Conservation (phyloP, 2,329 filamentous ascomycete species). For the Aspergillus viridinutans region DNA sequence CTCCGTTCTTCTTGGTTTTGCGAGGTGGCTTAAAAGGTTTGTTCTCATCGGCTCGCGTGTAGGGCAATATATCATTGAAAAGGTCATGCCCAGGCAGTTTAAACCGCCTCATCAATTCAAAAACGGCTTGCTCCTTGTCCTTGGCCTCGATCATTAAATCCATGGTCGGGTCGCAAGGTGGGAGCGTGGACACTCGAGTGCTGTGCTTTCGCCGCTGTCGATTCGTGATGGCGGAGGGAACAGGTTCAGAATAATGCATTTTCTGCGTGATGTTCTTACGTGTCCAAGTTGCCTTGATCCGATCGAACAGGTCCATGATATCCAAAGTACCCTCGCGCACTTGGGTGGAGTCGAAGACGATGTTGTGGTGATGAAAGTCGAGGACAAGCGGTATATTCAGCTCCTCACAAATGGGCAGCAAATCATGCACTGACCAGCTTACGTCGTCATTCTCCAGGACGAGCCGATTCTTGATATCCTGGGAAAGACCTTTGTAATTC, state of each 20-base stretch:
- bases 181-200: slow-evolving; percentile 70
- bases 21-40: slow-evolving; percentile 49
- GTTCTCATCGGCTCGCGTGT: slow-evolving; percentile 73
- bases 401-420: slow-evolving; percentile 86
- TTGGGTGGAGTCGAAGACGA: slow-evolving; percentile 69
- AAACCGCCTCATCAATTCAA: slow-evolving; percentile 86
- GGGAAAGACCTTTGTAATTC: slow-evolving; percentile 65
- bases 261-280: slow-evolving; percentile 84
- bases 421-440: slow-evolving; percentile 84
- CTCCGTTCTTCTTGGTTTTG: slow-evolving; percentile 44
- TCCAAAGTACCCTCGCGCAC: slow-evolving; percentile 81
- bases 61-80: slow-evolving; percentile 73
- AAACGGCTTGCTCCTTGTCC: slow-evolving; percentile 94
- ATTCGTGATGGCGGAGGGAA: slow-evolving; percentile 68
- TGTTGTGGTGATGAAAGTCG: slow-evolving; percentile 95
- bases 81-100: slow-evolving; percentile 74
- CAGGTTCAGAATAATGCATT: slow-evolving; percentile 92
- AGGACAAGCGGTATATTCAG: slow-evolving; percentile 90
- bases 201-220: slow-evolving; percentile 81
- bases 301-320: slow-evolving; percentile 68
- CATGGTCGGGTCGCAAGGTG: slow-evolving; percentile 77
- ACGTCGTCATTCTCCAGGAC: slow-evolving; percentile 96
- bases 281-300: slow-evolving; percentile 79
- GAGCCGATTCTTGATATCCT: slow-evolving; percentile 70
- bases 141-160: slow-evolving; percentile 99